Percentiles rank a stretch among this genome's conserved stretches.
These are phyloP conservation scores for Xylaria grammica DNA, from an alignment of 495 filamentous ascomycete species.

Conservation along the genomic window DNA sequence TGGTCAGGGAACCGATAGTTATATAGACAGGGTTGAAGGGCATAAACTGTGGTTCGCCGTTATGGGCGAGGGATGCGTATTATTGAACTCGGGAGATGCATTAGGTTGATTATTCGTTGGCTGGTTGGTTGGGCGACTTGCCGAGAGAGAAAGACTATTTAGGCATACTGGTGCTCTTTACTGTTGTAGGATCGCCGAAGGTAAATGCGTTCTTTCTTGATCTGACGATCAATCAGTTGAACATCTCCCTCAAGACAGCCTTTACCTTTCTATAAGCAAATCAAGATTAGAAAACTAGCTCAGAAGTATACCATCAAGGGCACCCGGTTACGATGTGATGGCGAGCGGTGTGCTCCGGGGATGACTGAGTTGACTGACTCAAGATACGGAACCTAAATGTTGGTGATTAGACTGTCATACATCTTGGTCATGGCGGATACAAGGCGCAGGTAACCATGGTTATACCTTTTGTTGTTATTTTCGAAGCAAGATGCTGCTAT, in stretches of 20 bases:
- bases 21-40: neutral
- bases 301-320: neutral
- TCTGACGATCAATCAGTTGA: neutral
- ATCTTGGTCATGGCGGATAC: neutral
- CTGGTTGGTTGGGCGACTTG: neutral
- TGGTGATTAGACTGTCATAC: neutral
- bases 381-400: neutral
- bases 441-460: too few species aligned
- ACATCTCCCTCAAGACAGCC: neutral
- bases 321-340: too few species aligned
- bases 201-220: neutral
- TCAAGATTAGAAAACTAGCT: neutral
- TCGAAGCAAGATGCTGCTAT: neutral
- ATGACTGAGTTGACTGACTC: slow-evolving; percentile 6
- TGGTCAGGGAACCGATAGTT: neutral
- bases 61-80: neutral
- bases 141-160: neutral
- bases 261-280: neutral
- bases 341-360: neutral
- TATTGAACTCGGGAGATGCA: neutral
- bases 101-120: neutral
- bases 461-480: neutral
- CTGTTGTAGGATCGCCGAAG: neutral
- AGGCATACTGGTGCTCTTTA: neutral
- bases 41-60: neutral